These are phyloP conservation scores for Metschnikowia matae DNA, from an alignment of 805 yeast species.

Conservation along the genomic window DNA sequence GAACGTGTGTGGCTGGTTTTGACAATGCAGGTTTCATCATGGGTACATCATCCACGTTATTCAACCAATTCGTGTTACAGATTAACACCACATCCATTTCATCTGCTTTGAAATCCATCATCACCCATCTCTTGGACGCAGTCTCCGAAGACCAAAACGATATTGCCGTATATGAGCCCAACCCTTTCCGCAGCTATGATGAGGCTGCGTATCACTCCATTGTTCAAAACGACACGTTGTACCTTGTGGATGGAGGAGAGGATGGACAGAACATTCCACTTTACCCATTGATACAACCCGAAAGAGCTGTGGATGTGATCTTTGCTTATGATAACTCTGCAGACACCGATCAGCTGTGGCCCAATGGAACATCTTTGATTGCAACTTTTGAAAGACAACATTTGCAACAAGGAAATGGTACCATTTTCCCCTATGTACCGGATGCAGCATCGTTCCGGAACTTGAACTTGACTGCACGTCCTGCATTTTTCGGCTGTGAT, in stretches of 20 bases:
- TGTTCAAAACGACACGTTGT: slow-evolving; percentile 28
- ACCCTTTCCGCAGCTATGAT: slow-evolving; percentile 30
- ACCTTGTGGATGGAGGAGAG: slow-evolving; percentile 42
- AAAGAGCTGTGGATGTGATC: slow-evolving; percentile 36
- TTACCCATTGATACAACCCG: slow-evolving; percentile 36
- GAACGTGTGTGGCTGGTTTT: slow-evolving; percentile 58
- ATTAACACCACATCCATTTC: slow-evolving; percentile 22
- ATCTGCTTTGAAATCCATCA: slow-evolving; percentile 21
- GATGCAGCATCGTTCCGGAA: slow-evolving; percentile 18
- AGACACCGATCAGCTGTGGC: slow-evolving; percentile 36
- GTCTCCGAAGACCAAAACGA: slow-evolving; percentile 29
- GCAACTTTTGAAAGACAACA: slow-evolving; percentile 32
- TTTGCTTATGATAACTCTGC: slow-evolving; percentile 39
- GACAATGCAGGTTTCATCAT: slow-evolving; percentile 57
- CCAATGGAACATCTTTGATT: slow-evolving; percentile 39
- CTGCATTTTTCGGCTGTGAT: slow-evolving; percentile 27
- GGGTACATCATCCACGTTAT: slow-evolving; percentile 39
- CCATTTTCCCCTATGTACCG: slow-evolving; percentile 27
- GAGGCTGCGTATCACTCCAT: slow-evolving; percentile 19
- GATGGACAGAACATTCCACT: slow-evolving; percentile 41
- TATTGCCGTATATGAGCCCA: slow-evolving; percentile 38
- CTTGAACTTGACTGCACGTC: slow-evolving; percentile 21
- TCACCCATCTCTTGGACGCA: slow-evolving; percentile 22
- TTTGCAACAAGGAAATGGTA: slow-evolving; percentile 22
- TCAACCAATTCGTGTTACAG: slow-evolving; percentile 30